A percentile compares a stretch with the other conserved stretches of the same genome.
phyloP scores from a whole-genome alignment of 1,284 basidiomycete species.

The Irpex sp. region DNA sequence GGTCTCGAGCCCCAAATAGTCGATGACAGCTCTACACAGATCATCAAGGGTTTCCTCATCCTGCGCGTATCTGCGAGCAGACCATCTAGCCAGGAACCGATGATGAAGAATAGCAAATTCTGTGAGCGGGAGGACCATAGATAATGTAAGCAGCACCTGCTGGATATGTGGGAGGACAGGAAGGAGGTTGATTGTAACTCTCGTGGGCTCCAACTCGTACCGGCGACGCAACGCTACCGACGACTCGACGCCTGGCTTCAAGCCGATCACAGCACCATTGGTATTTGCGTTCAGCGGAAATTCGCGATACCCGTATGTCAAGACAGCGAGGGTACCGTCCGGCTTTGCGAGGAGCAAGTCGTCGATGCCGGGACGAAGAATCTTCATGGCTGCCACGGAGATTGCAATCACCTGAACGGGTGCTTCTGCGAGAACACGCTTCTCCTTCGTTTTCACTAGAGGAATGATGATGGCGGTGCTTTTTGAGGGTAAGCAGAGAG shows the following conservation, averaged over 20 bases:
- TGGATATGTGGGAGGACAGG: constrained; percentile 41
- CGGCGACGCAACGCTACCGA: constrained; percentile 22
- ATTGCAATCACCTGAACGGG: constrained; percentile 42
- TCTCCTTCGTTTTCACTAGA: constrained; percentile 36
- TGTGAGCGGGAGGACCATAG: constrained; percentile 54
- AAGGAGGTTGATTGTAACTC: constrained; percentile 24
- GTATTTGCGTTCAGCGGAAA: constrained; percentile 33
- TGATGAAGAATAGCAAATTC: constrained; percentile 54
- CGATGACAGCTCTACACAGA: constrained; percentile 48
- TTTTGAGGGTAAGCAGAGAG: constrained; percentile 50
- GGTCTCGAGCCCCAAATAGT: constrained; percentile 41
- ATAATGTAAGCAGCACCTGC: constrained; percentile 58
- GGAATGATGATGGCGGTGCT: constrained; percentile 47
- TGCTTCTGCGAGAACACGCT: constrained; percentile 38
- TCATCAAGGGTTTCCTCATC: constrained; percentile 54
- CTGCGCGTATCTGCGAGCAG: constrained; percentile 35
- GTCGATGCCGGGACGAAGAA: constrained; percentile 56
- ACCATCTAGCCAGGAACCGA: constrained; percentile 57
- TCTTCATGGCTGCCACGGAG: constrained; percentile 54
- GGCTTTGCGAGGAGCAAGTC: constrained; percentile 68
- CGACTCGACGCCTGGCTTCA: constrained; percentile 23
- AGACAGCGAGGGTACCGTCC: constrained; percentile 45
- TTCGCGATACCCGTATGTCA: constrained; percentile 58
- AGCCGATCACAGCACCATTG: constrained; percentile 8
- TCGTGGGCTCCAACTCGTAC: constrained; percentile 16